These are phyloP conservation scores for Vaccinium macrocarpon DNA, from an alignment of 148 eudicot species.

Conservation along the genomic window DNA sequence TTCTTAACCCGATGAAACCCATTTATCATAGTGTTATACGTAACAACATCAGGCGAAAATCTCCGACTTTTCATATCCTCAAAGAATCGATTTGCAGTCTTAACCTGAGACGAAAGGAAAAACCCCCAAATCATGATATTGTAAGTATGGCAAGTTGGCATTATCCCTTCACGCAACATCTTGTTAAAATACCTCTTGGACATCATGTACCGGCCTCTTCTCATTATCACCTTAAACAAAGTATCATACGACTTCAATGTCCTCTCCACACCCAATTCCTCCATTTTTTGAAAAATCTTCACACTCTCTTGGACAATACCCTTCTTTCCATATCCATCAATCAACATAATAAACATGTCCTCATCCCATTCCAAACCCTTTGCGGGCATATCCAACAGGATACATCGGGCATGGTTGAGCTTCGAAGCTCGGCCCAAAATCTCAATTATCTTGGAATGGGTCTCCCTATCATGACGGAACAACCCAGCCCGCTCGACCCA, in stretches of 20 bases:
- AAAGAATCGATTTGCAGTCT: conserved; percentile 70
- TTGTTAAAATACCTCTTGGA: conserved; percentile 85
- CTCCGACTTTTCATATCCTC: conserved; percentile 80
- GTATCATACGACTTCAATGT: conserved; percentile 60
- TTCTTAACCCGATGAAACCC: conserved; percentile 67
- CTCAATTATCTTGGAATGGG: conserved; percentile 72
- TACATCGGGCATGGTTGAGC: conserved; percentile 86
- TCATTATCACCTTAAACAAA: conserved; percentile 75
- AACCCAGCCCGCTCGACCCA: conserved; percentile 80
- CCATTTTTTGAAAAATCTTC: conserved; percentile 69
- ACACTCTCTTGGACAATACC: conserved; percentile 94
- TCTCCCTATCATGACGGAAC: conserved; percentile 55
- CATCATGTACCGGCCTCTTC: conserved; percentile 91
- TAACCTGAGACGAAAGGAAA: conserved; percentile 55
- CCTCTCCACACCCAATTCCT: conserved; percentile 66
- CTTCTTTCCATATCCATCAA: conserved; percentile 68
- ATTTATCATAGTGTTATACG: conserved; percentile 82
- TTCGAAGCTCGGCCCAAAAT: conserved; percentile 57
- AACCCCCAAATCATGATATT: conserved; percentile 88
- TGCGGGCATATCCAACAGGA: conserved; percentile 72
- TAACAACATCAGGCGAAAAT: conserved; percentile 73
- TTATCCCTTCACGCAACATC: conserved; percentile 79
- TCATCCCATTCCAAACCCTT: conserved; percentile 76
- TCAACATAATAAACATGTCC: conserved; percentile 78
- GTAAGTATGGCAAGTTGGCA: conserved; percentile 71